phyloP scores from a whole-genome alignment of 75 land plant species.

The Larix kaempferi region DNA sequence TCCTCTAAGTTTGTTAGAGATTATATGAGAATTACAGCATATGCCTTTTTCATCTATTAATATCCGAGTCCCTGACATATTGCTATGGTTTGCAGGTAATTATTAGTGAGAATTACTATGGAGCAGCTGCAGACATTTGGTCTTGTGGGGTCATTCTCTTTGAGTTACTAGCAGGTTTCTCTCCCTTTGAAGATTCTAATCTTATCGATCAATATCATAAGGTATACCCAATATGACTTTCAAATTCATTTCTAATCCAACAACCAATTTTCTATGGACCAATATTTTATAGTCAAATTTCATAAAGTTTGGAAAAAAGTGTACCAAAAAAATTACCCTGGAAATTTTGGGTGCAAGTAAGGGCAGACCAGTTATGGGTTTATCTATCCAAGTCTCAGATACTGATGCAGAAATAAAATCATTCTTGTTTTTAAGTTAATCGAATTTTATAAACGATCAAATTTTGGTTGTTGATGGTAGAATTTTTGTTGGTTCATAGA shows the following conservation, averaged over 20 bases:
- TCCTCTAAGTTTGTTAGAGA: background rate
- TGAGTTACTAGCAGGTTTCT: slow-evolving; percentile 53
- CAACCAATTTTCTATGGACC: background rate
- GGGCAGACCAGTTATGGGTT: no score
- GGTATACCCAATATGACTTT: slow-evolving; percentile 21
- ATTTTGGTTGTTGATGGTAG: background rate
- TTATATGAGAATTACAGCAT: background rate
- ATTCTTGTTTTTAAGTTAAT: no score
- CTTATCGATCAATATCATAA: slow-evolving; percentile 38
- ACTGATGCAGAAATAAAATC: no score
- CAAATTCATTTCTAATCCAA: background rate
- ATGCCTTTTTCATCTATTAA: background rate
- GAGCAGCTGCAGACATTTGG: slow-evolving; percentile 66
- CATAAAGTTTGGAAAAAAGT: background rate
- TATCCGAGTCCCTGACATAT: background rate
- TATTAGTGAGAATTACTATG: slow-evolving; percentile 36
- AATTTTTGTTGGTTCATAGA: slow-evolving; percentile 18
- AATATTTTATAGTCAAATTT: background rate
- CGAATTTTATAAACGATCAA: no score
- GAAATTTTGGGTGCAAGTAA: background rate
- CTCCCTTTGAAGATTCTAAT: slow-evolving; percentile 57
- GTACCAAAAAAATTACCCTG: background rate
- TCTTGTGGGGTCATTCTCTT: slow-evolving; percentile 72
- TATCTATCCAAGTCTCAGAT: no score
- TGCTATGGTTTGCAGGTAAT: slow-evolving; percentile 30